Percentiles rank a stretch among this genome's conserved stretches.
Evolutionary conservation across 495 filamentous ascomycete species (phyloP).

Genomic region (Aspergillus sclerotioniger): DNA sequence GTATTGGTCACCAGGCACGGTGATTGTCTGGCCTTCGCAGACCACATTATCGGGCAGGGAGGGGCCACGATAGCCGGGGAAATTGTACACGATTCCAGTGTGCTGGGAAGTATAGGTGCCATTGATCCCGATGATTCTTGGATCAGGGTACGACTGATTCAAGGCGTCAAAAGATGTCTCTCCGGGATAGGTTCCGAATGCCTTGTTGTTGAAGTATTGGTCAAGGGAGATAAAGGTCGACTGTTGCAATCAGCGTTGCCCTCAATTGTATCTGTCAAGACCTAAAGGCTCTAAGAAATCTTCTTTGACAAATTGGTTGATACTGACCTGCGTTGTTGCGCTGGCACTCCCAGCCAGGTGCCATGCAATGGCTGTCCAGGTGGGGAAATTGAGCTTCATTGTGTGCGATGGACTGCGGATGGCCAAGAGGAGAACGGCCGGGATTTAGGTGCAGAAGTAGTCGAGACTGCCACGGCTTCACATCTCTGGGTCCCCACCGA

Average conservation of each 20-base stretch:
- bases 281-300: too few relatives aligned
- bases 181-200: neutral
- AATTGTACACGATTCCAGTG: neutral
- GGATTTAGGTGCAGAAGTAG: neutral
- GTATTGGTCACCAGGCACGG: neutral
- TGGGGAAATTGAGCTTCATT: neutral
- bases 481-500: neutral
- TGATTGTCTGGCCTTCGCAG: neutral
- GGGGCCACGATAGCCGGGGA: neutral
- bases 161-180: neutral
- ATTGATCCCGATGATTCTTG: neutral
- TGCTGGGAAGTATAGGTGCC: neutral
- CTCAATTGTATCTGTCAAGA: too few relatives aligned
- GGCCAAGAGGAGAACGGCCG: neutral
- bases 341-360: neutral
- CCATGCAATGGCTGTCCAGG: neutral
- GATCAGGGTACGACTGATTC: neutral
- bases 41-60: neutral
- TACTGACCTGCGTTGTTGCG: neutral
- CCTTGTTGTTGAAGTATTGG: slow-evolving; percentile 3
- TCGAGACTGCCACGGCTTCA: neutral
- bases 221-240: neutral
- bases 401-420: neutral
- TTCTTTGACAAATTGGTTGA: too few relatives aligned
- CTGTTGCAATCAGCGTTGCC: neutral